Base-by-base conservation (phyloP, 352 stramenopile genomes). In the Phytophthora nicotianae region DNA sequence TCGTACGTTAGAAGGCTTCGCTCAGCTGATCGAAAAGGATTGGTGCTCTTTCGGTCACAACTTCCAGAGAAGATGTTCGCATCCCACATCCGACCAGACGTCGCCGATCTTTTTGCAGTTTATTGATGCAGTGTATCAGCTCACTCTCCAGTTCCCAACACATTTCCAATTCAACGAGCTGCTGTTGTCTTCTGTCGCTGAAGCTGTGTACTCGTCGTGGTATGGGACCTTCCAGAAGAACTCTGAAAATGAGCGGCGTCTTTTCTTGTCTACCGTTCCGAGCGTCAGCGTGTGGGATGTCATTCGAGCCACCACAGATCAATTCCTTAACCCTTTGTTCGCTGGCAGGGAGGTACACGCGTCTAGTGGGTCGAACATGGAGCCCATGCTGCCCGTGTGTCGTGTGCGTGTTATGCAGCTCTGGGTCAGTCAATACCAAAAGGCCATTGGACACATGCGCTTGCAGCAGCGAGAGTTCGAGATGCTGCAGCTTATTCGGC, bases 51-150 rank as follows among this genome's bases (percentile, higher is more conserved):
- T 96, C 53, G 90, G 90, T 2, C 89, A 97, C 67, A 93, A 89
- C 68, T 97, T 97, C 65, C 73, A 86, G 49, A 85, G 91, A 29
- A 70, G 90, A 1, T 91, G 80, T 46, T 82, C 79, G 0, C 83
- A 92, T 63, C 83, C 84, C 26, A 90, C 81, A 3, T 91, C 86
- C 7, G 93, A 98, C 45, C 91, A 99, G 66, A 92, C 96, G 17
- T 99, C 97, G 38, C 98, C 98, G 3, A 97, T 99, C 43, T 99
- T 99, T 78, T 72, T 99, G 37, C 97, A 99, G 69, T 99, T 99
- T 72, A 75, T 99, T 14, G 97, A 99, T 76, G 98, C 90, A 54
- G 93, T 99, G 23, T 99, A 97, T 66, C 97, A 99, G 75, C 73
- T 99, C 20, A 90, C 98, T 11, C 77, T 97, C 35, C 96, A 99